Percentiles rank a stretch among this genome's conserved stretches.
These are phyloP conservation scores for Phytophthora sp. DNA, from an alignment of 352 stramenopile genomes.

Conservation along the genomic window DNA sequence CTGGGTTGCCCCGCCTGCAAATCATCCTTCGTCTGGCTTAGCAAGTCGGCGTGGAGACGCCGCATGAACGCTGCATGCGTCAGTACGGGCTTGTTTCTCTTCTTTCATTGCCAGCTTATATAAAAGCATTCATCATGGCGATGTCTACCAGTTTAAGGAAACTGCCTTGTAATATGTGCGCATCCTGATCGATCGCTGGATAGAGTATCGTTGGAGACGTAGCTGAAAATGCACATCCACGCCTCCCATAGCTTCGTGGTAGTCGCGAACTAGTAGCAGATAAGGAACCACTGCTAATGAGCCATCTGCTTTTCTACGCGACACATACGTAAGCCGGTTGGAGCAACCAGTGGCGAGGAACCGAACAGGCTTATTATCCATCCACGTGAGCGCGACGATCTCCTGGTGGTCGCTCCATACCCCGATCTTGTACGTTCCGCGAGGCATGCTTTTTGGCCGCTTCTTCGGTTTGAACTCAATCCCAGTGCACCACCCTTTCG, in stretches of 20 bases:
- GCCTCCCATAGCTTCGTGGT: not conserved
- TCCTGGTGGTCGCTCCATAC: not conserved
- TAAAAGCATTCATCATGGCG: not conserved
- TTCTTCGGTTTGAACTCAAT: not conserved
- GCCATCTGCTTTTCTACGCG: not conserved
- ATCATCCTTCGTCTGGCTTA: not conserved
- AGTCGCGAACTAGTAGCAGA: not conserved
- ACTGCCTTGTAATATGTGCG: no score
- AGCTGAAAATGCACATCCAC: not conserved
- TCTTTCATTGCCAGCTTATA: not conserved
- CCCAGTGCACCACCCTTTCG: not conserved
- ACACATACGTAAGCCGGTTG: not conserved
- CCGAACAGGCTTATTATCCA: not conserved
- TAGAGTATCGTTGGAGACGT: not conserved
- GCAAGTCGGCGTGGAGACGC: not conserved
- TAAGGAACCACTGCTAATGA: not conserved
- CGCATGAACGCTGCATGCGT: not conserved
- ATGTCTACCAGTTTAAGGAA: not conserved
- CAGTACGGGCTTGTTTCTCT: no score
- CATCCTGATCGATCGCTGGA: not conserved
- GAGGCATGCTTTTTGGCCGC: not conserved
- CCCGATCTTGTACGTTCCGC: not conserved
- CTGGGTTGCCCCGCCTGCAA: not conserved
- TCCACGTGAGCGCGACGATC: not conserved
- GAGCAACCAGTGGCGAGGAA: not conserved